phyloP scores from a whole-genome alignment of 768 basidiomycete species.

The Heimioporus sp. region DNA sequence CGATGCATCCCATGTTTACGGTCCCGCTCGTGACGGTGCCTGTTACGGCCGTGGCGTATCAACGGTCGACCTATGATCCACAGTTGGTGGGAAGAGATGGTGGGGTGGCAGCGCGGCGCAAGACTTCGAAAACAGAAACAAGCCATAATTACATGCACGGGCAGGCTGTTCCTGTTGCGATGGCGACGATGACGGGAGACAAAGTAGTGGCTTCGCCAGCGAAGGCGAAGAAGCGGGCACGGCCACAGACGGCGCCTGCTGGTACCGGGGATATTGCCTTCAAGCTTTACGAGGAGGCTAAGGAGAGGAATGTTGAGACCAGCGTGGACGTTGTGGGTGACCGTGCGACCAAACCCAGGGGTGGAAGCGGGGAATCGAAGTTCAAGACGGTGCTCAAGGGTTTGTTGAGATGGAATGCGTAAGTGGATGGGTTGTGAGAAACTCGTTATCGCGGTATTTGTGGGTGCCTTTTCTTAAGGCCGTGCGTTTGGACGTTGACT shows the following conservation, averaged over 20 bases:
- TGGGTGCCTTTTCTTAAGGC: neutral
- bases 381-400: constrained; percentile 18
- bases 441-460: no score
- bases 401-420: constrained; percentile 13
- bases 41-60: neutral
- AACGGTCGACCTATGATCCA: neutral
- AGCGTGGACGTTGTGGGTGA: neutral
- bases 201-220: neutral
- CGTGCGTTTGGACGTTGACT: neutral
- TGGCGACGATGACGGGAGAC: neutral
- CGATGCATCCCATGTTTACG: constrained; percentile 29
- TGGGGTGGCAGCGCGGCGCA: neutral
- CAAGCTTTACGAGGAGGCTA: constrained; percentile 14
- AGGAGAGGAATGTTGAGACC: neutral
- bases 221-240: constrained; percentile 8
- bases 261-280: constrained; percentile 8
- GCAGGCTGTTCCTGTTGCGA: no score
- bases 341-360: neutral
- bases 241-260: constrained; percentile 27
- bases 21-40: constrained; percentile 28
- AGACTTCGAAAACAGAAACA: neutral
- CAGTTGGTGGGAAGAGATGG: neutral
- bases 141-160: neutral
- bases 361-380: constrained; percentile 4
- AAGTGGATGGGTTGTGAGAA: neutral